Conservation (phyloP, 345 rosid species). For the Orychophragmus violaceus region DNA sequence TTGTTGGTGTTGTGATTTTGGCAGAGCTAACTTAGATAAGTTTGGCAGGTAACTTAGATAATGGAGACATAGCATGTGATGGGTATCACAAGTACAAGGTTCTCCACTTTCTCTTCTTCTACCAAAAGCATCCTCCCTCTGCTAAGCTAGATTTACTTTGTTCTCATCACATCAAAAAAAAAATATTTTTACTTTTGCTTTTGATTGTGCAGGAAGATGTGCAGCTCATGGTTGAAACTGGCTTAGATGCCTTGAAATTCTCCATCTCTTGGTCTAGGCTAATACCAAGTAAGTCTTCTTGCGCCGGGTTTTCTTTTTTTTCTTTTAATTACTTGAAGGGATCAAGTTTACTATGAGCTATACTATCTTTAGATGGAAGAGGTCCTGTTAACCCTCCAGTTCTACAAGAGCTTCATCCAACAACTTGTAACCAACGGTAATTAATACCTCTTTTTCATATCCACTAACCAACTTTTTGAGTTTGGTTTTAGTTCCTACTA, state of each 20-base stretch:
- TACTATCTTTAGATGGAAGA: background rate
- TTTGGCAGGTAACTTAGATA: background rate
- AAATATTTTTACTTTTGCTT: background rate
- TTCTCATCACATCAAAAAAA: background rate
- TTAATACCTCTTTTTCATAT: background rate
- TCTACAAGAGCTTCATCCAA: background rate
- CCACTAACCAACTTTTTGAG: background rate
- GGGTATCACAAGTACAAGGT: conserved; percentile 65
- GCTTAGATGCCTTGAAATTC: background rate
- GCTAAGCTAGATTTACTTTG: background rate
- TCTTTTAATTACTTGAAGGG: background rate
- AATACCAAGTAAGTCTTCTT: background rate
- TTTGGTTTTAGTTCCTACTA: background rate
- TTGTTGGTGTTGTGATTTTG: too few relatives aligned
- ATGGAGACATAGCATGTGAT: conserved; percentile 49
- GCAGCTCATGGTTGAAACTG: conserved; percentile 5
- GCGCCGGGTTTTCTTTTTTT: background rate
- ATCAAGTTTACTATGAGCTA: background rate
- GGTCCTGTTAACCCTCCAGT: background rate
- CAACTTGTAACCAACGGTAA: background rate
- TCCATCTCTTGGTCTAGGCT: conserved; percentile 8
- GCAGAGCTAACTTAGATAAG: too few relatives aligned
- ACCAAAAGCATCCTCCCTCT: background rate
- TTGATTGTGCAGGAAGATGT: background rate
- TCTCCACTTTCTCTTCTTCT: background rate